A percentile compares a stretch with the other conserved stretches of the same genome.
These are phyloP conservation scores for Pezicula rhizophila DNA, from an alignment of 2,329 filamentous ascomycete species.

Conservation along the genomic window DNA sequence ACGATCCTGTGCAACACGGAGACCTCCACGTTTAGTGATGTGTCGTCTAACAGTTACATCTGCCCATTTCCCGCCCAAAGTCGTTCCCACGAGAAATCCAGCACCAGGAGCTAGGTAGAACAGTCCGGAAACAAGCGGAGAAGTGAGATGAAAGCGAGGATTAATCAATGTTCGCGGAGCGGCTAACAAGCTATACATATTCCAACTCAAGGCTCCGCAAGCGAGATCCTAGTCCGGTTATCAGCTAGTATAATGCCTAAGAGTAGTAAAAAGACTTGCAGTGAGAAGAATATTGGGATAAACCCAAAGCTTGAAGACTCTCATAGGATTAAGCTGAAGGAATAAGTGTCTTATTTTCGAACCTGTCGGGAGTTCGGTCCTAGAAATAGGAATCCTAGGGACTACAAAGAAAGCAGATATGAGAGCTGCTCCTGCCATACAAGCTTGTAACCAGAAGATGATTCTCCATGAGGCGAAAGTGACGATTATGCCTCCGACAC, in stretches of 20 bases:
- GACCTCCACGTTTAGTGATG: constrained; percentile 29
- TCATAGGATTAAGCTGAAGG: constrained; percentile 16
- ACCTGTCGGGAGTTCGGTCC: no score
- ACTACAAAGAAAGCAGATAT: constrained; percentile 24
- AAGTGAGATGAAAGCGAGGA: constrained; percentile 59
- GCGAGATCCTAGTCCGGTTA: constrained; percentile 5
- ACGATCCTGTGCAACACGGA: constrained; percentile 27
- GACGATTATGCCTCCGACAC: constrained; percentile 27
- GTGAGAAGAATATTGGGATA: constrained; percentile 23
- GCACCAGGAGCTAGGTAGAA: constrained; percentile 65
- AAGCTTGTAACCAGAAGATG: constrained; percentile 29
- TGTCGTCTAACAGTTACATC: constrained; percentile 35
- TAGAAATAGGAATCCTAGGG: constrained; percentile 5
- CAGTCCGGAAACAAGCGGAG: constrained; percentile 56
- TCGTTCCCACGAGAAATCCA: constrained; percentile 59
- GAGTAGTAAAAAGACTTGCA: constrained; percentile 7
- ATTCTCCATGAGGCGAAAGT: constrained; percentile 25
- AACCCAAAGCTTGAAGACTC: constrained; percentile 17
- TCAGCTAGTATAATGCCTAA: neutral
- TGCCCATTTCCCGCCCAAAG: constrained; percentile 51
- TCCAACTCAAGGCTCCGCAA: constrained; percentile 15
- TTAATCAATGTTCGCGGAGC: constrained; percentile 63
- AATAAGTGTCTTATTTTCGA: no score
- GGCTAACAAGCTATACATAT: constrained; percentile 49
- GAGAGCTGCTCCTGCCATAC: constrained; percentile 25